A percentile compares a stretch with the other conserved stretches of the same genome.
phyloP scores from a whole-genome alignment of 257 asterid species.

The Plectranthus barbatus region DNA sequence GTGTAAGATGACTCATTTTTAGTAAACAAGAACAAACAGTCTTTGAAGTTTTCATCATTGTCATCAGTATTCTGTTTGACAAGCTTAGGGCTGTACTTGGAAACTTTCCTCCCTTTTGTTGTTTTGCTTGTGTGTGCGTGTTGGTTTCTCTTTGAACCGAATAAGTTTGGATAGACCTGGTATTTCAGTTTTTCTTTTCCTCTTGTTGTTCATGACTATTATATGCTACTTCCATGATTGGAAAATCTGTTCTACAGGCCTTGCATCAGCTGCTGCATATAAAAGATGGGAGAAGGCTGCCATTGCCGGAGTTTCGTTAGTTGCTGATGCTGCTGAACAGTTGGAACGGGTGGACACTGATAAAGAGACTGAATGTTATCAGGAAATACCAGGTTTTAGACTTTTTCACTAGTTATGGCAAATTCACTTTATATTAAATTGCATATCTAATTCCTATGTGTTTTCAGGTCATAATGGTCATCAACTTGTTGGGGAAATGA shows the following conservation, averaged over 20 bases:
- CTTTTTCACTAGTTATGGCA: not conserved
- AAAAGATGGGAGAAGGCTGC: slow-evolving; percentile 99
- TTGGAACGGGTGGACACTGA: slow-evolving; percentile 71
- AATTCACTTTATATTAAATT: slow-evolving; percentile 7
- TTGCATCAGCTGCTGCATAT: slow-evolving; percentile 72
- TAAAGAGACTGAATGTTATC: slow-evolving; percentile 47
- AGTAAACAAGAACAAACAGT: too few species aligned
- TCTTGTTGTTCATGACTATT: not conserved
- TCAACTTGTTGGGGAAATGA: slow-evolving; percentile 46
- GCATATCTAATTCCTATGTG: slow-evolving; percentile 10
- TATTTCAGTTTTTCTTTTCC: too few species aligned
- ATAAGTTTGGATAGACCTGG: too few species aligned
- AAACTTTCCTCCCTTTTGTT: too few species aligned
- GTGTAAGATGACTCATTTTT: too few species aligned
- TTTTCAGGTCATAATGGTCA: slow-evolving; percentile 45
- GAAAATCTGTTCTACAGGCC: slow-evolving; percentile 32
- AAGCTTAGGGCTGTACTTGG: too few species aligned
- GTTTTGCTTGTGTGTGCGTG: too few species aligned
- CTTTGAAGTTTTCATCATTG: too few species aligned
- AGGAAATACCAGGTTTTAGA: slow-evolving; percentile 45
- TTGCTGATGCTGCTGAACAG: slow-evolving; percentile 99
- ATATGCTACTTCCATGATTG: not conserved
- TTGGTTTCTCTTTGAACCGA: too few species aligned
- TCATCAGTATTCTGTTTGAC: too few species aligned
- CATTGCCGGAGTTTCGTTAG: slow-evolving; percentile 96